Base-by-base conservation (phyloP, 2,329 filamentous ascomycete genomes). In the Fusarium solani-melongenae region DNA sequence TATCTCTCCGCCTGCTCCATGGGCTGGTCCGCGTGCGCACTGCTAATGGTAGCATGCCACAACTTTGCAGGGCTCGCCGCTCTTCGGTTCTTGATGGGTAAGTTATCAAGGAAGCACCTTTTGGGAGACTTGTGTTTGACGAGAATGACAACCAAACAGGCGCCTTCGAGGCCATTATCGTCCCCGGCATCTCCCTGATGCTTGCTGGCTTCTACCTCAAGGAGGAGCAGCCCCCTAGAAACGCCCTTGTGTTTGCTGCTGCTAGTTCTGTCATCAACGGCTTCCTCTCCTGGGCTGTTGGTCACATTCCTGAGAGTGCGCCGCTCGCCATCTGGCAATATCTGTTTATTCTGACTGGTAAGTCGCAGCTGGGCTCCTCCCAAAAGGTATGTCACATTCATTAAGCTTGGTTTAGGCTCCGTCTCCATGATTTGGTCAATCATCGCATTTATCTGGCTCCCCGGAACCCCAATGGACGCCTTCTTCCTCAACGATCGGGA, bases 391-490 rank as follows among this genome's bases (percentile, higher is more conserved):
- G 29, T 24, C n/a, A 17, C 14, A 8, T 22, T 62, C 8, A 46
- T 11, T 5, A 39, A 20, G 27, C 8, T 12, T 5, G 27, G 12
- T 34, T 27, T 10, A 66, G 57, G 63, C 7, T 55, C 57, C n/a
- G 46, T 62, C 27, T 63, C 64, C 17, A 66, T 63, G 59, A 27
- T 31, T 3, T 72, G 64, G 56, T 70, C 70, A 3, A 59, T 65
- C 24, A 46, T 70, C 41, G 49, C 60, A 17, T 65, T 70, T 10
- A 38, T 70, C 11, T 63, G 44, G 24, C 36, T 72, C 8, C 70
- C 70, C 6, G 67, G 61, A 12, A 67, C 68, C 14, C 70, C 70
- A 4, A 67, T 70, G 64, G 61, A 70, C 24, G 67, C 70, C 5
- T 38, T 38, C 6, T 70, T 72, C 53, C 53, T 70, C 15, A 66